These are phyloP conservation scores for Hypericum perforatum DNA, from an alignment of 345 rosid species.

Conservation along the genomic window DNA sequence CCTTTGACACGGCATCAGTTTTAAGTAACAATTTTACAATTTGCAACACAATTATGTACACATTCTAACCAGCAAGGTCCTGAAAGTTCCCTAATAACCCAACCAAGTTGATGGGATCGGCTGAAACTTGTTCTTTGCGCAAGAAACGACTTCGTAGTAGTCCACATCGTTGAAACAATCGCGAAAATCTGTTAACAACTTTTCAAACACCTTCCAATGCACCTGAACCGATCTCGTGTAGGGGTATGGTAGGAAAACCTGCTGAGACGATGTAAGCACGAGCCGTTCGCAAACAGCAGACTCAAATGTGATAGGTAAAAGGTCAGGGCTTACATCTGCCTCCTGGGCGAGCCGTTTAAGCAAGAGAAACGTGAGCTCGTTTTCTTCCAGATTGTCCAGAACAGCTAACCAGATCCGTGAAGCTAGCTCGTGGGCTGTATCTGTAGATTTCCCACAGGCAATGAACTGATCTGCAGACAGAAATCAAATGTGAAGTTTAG, in stretches of 20 bases:
- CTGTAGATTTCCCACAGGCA: constrained; percentile 66
- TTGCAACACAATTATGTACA: no score
- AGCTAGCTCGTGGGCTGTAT: constrained; percentile 57
- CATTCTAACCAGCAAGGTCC: no score
- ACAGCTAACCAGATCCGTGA: constrained; percentile 81
- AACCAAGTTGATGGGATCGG: constrained; percentile 66
- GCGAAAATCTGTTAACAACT: constrained; percentile 75
- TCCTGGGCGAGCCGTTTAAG: constrained; percentile 72
- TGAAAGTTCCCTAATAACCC: constrained; percentile 36
- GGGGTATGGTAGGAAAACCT: constrained; percentile 80
- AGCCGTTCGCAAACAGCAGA: no score
- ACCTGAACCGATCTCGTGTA: constrained; percentile 60
- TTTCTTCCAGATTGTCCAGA: constrained; percentile 77
- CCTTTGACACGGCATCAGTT: no score
- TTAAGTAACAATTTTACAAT: no score
- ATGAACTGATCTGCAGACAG: constrained; percentile 61
- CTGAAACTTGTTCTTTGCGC: constrained; percentile 75
- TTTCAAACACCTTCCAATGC: constrained; percentile 72
- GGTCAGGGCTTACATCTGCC: constrained; percentile 43
- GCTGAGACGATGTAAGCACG: constrained; percentile 4
- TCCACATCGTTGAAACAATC: constrained; percentile 56
- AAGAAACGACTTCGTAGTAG: constrained; percentile 52
- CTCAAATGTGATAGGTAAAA: no score
- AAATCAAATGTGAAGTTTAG: not conserved
- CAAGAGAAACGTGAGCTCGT: constrained; percentile 50